Conservation (phyloP, 345 rosid species). For the Carallia pectinifolia region DNA sequence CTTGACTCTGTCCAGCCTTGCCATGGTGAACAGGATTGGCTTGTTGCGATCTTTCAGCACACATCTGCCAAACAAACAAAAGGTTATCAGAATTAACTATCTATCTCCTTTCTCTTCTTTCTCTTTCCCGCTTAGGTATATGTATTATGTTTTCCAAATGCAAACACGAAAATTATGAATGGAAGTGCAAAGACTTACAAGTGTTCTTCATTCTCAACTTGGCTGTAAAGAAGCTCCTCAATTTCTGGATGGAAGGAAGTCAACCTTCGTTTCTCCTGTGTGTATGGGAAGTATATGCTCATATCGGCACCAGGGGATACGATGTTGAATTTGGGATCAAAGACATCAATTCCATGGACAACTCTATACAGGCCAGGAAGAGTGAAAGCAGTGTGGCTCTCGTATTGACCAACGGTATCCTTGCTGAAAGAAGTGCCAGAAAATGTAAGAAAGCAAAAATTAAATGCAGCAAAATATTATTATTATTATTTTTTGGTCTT, state of each 20-base stretch:
- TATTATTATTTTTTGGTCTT: background rate
- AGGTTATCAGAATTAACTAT: background rate
- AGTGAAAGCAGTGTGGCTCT: conserved; percentile 61
- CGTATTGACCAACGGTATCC: conserved; percentile 54
- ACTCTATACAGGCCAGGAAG: conserved; percentile 61
- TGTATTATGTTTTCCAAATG: background rate
- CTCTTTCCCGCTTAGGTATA: background rate
- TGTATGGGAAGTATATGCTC: conserved; percentile 58
- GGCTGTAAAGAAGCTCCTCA: conserved; percentile 42
- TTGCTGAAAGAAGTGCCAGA: conserved; percentile 34
- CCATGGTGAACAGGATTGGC: conserved; percentile 68
- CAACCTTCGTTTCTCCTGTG: conserved; percentile 48
- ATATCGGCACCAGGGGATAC: conserved; percentile 70
- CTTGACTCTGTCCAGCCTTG: conserved; percentile 61
- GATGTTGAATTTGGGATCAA: conserved; percentile 60
- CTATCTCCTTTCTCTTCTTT: background rate
- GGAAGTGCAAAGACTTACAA: conserved; percentile 38
- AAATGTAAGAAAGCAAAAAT: background rate
- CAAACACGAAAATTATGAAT: background rate
- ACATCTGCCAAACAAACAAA: conserved; percentile 32
- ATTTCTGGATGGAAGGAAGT: conserved; percentile 49
- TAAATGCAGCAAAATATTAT: background rate
- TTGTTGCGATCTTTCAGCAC: conserved; percentile 40
- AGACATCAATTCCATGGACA: conserved; percentile 64
- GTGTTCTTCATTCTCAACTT: conserved; percentile 51